These are phyloP conservation scores for Leucoagaricus sp. DNA, from an alignment of 1,284 basidiomycete genomes.

Conservation along the genomic window DNA sequence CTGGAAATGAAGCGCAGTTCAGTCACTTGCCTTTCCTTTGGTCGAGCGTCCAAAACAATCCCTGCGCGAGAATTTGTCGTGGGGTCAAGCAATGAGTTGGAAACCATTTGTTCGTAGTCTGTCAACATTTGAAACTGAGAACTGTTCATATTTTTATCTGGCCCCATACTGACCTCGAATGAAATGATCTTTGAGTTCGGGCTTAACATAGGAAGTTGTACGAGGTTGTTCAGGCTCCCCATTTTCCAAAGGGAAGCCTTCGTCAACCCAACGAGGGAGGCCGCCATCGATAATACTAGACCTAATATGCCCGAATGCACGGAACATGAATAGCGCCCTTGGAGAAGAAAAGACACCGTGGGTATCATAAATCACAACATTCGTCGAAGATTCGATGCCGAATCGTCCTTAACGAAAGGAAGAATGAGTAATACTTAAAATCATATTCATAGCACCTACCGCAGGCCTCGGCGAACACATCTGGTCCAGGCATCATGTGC, in stretches of 20 bases:
- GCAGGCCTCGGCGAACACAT: constrained; percentile 79
- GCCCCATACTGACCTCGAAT: constrained; percentile 59
- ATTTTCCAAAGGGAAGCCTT: constrained; percentile 67
- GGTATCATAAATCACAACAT: constrained; percentile 90
- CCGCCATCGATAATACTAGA: constrained; percentile 91
- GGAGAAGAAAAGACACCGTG: constrained; percentile 89
- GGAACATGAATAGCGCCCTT: constrained; percentile 90
- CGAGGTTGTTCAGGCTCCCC: constrained; percentile 34
- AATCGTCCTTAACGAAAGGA: constrained; percentile 51
- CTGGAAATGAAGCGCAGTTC: neutral
- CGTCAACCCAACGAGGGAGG: constrained; percentile 80
- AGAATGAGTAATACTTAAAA: neutral
- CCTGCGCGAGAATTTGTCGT: constrained; percentile 51
- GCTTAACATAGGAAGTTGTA: constrained; percentile 52
- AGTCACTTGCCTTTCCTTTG: constrained; percentile 64
- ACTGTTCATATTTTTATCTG: constrained; percentile 16
- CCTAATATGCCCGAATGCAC: constrained; percentile 82
- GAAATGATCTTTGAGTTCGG: constrained; percentile 47
- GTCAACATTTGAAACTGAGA: constrained; percentile 18
- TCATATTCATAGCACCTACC: constrained; percentile 48
- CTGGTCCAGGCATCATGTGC: constrained; percentile 89
- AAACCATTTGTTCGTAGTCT: constrained; percentile 86
- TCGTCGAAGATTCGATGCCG: constrained; percentile 74
- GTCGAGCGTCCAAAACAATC: constrained; percentile 87
- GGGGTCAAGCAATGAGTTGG: constrained; percentile 61